A percentile compares a stretch with the other conserved stretches of the same genome.
These are phyloP conservation scores for Glycine tomentella DNA, from an alignment of 306 rosid genomes.

Conservation along the genomic window DNA sequence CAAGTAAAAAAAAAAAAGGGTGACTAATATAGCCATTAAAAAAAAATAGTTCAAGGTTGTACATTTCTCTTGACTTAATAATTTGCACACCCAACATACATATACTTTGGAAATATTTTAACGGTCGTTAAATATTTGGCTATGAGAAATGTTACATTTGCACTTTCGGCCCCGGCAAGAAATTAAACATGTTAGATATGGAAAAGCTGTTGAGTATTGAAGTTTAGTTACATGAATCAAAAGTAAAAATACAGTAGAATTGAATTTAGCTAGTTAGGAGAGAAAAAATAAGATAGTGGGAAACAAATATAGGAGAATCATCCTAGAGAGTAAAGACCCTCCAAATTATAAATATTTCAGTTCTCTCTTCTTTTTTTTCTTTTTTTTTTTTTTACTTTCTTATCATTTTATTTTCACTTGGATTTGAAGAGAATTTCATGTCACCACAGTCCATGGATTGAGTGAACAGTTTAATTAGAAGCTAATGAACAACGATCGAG, in stretches of 20 bases:
- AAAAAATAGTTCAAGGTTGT: no score
- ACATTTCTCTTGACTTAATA: no score
- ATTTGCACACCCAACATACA: background rate
- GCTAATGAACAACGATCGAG: no score
- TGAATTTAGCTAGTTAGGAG: background rate
- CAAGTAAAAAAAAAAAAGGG: no score
- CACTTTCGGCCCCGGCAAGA: constrained; percentile 4
- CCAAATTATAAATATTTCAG: background rate
- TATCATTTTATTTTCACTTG: background rate
- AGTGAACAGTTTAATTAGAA: no score
- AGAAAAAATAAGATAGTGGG: background rate
- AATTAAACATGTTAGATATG: background rate
- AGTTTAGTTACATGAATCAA: background rate
- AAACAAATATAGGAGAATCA: background rate
- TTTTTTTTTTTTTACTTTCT: no score
- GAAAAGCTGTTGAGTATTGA: background rate
- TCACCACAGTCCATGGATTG: no score
- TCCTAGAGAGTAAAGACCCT: background rate
- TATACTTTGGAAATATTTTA: background rate
- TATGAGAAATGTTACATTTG: background rate
- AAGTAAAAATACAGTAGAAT: background rate
- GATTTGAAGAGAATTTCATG: background rate
- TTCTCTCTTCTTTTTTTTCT: no score
- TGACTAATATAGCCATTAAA: no score
- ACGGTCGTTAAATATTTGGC: background rate